These are phyloP conservation scores for Naganishia cerealis DNA, from an alignment of 1,284 basidiomycete genomes.

Conservation along the genomic window DNA sequence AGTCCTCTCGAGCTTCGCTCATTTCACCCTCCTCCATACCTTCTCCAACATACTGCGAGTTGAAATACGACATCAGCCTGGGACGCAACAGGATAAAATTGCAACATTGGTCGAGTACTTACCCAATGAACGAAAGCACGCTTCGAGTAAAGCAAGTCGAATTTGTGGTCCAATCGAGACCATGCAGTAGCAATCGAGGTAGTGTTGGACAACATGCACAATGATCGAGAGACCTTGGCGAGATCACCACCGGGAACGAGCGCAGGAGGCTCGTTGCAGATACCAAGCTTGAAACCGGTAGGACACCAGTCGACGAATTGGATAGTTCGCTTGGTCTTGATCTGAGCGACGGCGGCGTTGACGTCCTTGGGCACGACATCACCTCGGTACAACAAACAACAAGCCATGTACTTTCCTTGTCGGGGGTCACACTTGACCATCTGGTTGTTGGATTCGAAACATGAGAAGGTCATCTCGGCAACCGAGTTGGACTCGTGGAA, in stretches of 20 bases:
- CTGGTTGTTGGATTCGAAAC: slow-evolving; percentile 96
- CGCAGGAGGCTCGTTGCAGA: slow-evolving; percentile 93
- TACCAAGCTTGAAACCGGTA: slow-evolving; percentile 95
- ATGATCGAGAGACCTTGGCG: slow-evolving; percentile 86
- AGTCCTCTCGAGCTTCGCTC: slow-evolving; percentile 94
- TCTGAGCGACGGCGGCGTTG: slow-evolving; percentile 85
- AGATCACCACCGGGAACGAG: slow-evolving; percentile 90
- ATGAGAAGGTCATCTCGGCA: slow-evolving; percentile 96
- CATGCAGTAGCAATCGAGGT: slow-evolving; percentile 81
- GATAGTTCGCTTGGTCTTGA: slow-evolving; percentile 96
- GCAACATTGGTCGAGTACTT: slow-evolving; percentile 26
- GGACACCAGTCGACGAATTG: slow-evolving; percentile 97
- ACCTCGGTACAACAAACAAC: slow-evolving; percentile 85
- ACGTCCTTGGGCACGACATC: slow-evolving; percentile 98
- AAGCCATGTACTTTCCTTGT: slow-evolving; percentile 97
- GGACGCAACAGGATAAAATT: neutral
- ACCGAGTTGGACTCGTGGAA: slow-evolving; percentile 97
- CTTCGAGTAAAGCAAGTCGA: slow-evolving; percentile 92
- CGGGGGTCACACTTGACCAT: slow-evolving; percentile 97
- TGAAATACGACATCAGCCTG: slow-evolving; percentile 9
- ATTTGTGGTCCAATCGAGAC: slow-evolving; percentile 97
- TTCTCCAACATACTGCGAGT: slow-evolving; percentile 77
- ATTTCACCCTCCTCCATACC: slow-evolving; percentile 99
- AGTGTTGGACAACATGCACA: slow-evolving; percentile 86
- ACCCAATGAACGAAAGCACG: slow-evolving; percentile 84